Evolutionary conservation across 2,329 filamentous ascomycete species (phyloP), one percentile per base, ranked within the genome.

Genomic region (Capronia americana): DNA sequence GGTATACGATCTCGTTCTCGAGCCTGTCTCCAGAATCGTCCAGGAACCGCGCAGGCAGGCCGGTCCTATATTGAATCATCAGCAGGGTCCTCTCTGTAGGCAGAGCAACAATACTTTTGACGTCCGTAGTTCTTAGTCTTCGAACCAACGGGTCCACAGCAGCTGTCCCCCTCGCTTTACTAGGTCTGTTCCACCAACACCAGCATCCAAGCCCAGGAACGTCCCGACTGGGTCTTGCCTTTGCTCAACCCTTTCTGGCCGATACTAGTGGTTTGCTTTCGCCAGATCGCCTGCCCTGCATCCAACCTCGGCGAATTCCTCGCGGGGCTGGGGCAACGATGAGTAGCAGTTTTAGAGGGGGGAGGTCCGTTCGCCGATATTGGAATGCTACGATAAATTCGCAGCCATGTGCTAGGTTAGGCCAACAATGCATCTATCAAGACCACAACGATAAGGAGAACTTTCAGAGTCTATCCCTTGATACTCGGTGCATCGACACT

Each of bases 31-130:
- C 11, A 57, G 44, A 44, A 38, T 34, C 44, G 38, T 62, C 30
- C 26, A 28, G 38, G 57, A 51, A 30, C 61, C 54, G 3, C 48
- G 48, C 48, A 51, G 44, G 26, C 23, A 41, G 58, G 24, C 28
- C 23, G 54, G 41, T 26, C 51, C 58, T 61, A 20, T 38, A 53
- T 26, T 14, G 32, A 34, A 28, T 44, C 17, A 44, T 68, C 53
- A 68, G 63, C 63, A 63, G 17, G 51, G 41, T 51, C 57, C 59
- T 54, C 44, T n/a, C 28, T 54, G 61, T 63, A 62, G 66, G 62
- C 56, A 48, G 57, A 63, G 61, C 60, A 64, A 63, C 66, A 68
- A 63, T 61, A 60, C 56, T 61, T 63, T 61, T 63, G 41, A 20
- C 17, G 11, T 32, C n/a, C 34, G 59, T 41, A 20, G 51, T 30